phyloP scores from a whole-genome alignment of 2,329 filamentous ascomycete genomes.

The Penicillium sp. region DNA sequence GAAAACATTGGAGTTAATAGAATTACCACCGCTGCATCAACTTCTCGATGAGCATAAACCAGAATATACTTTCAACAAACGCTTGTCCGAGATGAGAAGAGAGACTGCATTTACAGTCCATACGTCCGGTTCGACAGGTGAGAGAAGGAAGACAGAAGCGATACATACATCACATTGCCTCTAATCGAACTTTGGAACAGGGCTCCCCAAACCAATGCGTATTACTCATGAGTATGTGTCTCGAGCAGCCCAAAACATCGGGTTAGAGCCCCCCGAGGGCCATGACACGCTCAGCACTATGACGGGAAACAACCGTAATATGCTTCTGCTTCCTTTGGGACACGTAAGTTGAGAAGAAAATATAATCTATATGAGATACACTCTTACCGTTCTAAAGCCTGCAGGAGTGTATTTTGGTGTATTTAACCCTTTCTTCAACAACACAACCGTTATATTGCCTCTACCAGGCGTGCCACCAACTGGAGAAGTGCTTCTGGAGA shows the following conservation, averaged over 20 bases:
- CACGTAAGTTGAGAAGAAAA: slow-evolving; percentile 1
- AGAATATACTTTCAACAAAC: background rate
- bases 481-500: slow-evolving; percentile 3
- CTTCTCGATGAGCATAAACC: background rate
- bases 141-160: background rate
- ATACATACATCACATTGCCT: background rate
- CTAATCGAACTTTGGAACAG: background rate
- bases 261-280: background rate
- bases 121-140: slow-evolving; percentile 6
- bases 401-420: slow-evolving; percentile 7
- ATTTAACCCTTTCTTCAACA: slow-evolving; percentile 8
- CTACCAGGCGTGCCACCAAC: slow-evolving; percentile 1
- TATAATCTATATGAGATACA: background rate
- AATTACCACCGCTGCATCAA: background rate
- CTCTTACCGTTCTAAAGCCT: background rate
- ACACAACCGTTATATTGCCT: slow-evolving; percentile 6
- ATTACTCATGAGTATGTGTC: background rate
- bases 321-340: slow-evolving; percentile 8
- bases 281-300: background rate
- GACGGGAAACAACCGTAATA: slow-evolving; percentile 3
- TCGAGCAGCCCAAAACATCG: background rate
- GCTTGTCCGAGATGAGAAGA: background rate
- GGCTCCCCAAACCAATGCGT: slow-evolving; percentile 1
- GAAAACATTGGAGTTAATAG: background rate
- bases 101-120: slow-evolving; percentile 3